Conservation (phyloP, 2,329 filamentous ascomycete species). For the Diplodia intermedia region DNA sequence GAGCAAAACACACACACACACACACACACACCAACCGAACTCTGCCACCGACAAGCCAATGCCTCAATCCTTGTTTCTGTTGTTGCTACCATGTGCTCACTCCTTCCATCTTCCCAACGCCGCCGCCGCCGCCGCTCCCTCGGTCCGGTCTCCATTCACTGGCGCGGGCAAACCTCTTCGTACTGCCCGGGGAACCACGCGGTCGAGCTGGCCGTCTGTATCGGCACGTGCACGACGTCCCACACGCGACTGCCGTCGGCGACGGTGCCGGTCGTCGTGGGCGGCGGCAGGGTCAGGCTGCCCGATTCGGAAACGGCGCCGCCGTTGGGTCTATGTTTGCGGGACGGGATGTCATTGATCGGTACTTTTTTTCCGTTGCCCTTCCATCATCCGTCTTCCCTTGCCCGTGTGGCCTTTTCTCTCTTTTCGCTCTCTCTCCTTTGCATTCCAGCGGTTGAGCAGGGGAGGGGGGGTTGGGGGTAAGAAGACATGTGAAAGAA, state of each 20-base stretch:
- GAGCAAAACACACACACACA: not conserved
- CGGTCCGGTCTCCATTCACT: too few species aligned
- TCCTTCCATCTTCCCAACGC: too few species aligned
- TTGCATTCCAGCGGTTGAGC: too few species aligned
- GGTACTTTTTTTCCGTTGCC: not conserved
- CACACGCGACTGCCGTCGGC: not conserved
- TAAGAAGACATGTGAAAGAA: too few species aligned
- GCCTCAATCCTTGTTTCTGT: not conserved
- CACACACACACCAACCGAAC: not conserved
- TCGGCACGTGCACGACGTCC: not conserved
- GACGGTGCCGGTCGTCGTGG: not conserved
- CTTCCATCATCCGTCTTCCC: not conserved
- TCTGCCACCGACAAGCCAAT: not conserved
- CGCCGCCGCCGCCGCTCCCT: too few species aligned
- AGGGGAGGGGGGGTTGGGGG: not conserved
- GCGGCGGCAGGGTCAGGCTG: not conserved
- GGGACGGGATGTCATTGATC: too few species aligned
- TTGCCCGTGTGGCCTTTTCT: not conserved
- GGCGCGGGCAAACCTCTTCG: conserved; percentile 5
- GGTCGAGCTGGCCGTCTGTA: conserved; percentile 10
- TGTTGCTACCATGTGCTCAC: not conserved
- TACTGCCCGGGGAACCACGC: conserved; percentile 20
- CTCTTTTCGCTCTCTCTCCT: too few species aligned
- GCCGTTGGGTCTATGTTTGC: not conserved
- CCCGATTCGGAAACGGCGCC: conserved; percentile 12